Evolutionary conservation across 495 filamentous ascomycete species (phyloP), one percentile per base, ranked within the genome.

Genomic region (Aspergillus funiculosus): DNA sequence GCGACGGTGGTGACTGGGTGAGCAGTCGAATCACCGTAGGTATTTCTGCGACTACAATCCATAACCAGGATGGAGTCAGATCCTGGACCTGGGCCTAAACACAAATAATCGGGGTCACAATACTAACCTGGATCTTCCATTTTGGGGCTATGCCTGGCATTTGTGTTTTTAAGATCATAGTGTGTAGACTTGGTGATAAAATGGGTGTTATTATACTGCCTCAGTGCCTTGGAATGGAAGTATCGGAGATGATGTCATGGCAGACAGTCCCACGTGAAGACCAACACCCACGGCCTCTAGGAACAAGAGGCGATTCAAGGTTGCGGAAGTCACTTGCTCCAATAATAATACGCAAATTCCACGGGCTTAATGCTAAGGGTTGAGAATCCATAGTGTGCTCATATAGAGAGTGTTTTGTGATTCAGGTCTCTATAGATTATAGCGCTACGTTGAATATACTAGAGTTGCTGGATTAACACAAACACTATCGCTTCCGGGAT

Each of bases 21-120:
- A 95, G 73, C 39, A 70, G 56, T 28, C 71, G 74, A 59, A 95
- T 85, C 25, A 94, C 68, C 6, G 54, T 52, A 18, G 72, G 54
- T 53, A 90, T 80, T 36, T 84, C 79, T 34, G 56, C 40, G 24
- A 69, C 70, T 77, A 43, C 15, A 38, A 26, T 38, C 20, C 19
- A 43, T 20, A 17, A 47, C 48, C 48, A 39, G 37, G 18, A 27
- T 13, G 8, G 1, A 25, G 28, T 37, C 19, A 11, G 17, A 4
- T 2, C n/a, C 24, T 18, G 15, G 14, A 11, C n/a, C 31, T 29
- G 26, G 7, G n/a, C 21, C 20, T 27, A 15, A 1, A 22, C 11
- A 34, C 15, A 4, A 25, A 28, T 39, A 5, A 17, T 25, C 18
- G 28, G 34, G n/a, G 7, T 22, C 6, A 17, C 10, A 25, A 9